phyloP scores from a whole-genome alignment of 768 basidiomycete species.

The Zangia roseola region DNA sequence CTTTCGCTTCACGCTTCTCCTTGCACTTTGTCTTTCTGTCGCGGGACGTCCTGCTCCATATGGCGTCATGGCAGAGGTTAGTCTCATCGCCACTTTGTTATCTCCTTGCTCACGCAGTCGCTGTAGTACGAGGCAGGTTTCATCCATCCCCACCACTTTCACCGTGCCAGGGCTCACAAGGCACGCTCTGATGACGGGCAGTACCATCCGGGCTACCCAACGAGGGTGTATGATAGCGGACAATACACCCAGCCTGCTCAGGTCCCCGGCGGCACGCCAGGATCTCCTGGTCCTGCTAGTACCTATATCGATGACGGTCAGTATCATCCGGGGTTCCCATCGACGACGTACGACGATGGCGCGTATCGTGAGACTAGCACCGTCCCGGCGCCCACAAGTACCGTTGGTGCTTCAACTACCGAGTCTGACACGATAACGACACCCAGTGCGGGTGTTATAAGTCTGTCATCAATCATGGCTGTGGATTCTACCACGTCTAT shows the following conservation, averaged over 20 bases:
- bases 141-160: constrained; percentile 14
- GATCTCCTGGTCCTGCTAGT: background rate
- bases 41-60: constrained; percentile 12
- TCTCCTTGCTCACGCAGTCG: constrained; percentile 2
- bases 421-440: background rate
- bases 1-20: constrained; percentile 28
- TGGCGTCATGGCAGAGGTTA: constrained; percentile 10
- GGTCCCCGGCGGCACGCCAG: background rate
- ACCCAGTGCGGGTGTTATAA: background rate
- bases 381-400: background rate
- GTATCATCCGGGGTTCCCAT: constrained; percentile 21
- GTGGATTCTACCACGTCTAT: too few species aligned
- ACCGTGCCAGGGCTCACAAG: constrained; percentile 8
- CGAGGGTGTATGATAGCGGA: constrained; percentile 7
- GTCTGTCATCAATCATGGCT: too few species aligned
- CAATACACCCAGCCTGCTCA: background rate
- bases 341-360: constrained; percentile 21
- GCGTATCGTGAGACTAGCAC: background rate
- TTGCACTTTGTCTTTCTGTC: constrained; percentile 27
- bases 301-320: constrained; percentile 15
- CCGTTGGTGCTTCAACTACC: too few species aligned
- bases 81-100: background rate
- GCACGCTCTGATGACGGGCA: constrained; percentile 20
- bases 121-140: constrained; percentile 7
- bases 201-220: constrained; percentile 22